Conservation (phyloP, 1,284 basidiomycete species). For the Papiliotrema flavescens region DNA sequence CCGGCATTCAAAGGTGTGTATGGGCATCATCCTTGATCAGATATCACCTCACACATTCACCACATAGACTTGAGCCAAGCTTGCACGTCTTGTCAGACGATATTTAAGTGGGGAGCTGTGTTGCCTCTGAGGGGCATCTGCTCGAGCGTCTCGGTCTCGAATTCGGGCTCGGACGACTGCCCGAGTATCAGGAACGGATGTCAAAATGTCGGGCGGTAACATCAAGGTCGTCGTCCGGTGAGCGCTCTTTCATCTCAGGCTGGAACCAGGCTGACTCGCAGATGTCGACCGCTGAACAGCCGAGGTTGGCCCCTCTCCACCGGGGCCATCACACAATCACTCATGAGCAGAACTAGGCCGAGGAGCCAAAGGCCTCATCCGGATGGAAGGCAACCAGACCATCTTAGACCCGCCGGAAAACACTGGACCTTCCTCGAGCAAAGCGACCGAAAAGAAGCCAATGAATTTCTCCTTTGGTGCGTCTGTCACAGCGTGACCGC, state of each 20-base stretch:
- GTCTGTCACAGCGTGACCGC: too few relatives aligned
- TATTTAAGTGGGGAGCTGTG: too few relatives aligned
- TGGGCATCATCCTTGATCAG: too few relatives aligned
- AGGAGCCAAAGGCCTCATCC: conserved; percentile 85
- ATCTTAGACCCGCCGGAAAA: conserved; percentile 80
- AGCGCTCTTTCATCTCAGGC: conserved; percentile 6
- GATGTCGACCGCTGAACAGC: conserved; percentile 91
- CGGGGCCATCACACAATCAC: background rate
- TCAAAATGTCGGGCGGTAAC: conserved; percentile 61
- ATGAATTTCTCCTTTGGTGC: conserved; percentile 76
- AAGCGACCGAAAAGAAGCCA: conserved; percentile 79
- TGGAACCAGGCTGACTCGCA: conserved; percentile 19
- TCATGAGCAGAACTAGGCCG: conserved; percentile 68
- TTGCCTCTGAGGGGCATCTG: too few relatives aligned
- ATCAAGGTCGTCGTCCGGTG: conserved; percentile 83
- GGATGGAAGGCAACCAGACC: conserved; percentile 88
- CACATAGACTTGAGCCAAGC: too few relatives aligned
- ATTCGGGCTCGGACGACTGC: too few relatives aligned
- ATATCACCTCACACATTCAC: too few relatives aligned
- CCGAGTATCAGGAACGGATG: too few relatives aligned
- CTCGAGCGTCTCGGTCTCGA: too few relatives aligned
- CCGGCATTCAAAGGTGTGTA: too few relatives aligned
- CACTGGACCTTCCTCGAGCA: conserved; percentile 33
- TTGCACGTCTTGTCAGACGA: too few relatives aligned
- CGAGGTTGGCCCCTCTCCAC: conserved; percentile 61